phyloP scores from a whole-genome alignment of 2,329 filamentous ascomycete genomes.

The Trichoderma guizhouense region DNA sequence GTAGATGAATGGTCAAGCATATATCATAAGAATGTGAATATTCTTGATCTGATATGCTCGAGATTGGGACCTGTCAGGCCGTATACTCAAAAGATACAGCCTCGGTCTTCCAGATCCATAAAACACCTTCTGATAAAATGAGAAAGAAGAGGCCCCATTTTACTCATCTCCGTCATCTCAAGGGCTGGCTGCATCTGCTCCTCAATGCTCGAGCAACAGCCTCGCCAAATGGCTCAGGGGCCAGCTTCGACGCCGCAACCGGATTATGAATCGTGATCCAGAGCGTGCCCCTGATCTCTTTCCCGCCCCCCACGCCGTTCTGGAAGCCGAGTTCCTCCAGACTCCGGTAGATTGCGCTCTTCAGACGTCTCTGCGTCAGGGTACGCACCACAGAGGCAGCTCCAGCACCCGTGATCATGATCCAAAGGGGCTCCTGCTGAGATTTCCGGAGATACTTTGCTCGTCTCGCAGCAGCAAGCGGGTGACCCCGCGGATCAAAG shows the following conservation, averaged over 20 bases:
- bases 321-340: constrained; percentile 29
- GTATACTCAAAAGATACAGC: neutral
- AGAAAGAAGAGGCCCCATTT: neutral
- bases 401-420: constrained; percentile 25
- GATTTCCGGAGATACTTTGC: constrained; percentile 28
- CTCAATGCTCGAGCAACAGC: constrained; percentile 22
- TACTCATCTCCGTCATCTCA: neutral
- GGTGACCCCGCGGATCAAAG: constrained; percentile 34
- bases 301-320: constrained; percentile 10
- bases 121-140: too few species aligned
- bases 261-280: constrained; percentile 25
- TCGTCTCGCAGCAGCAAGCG: constrained; percentile 28
- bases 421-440: constrained; percentile 33
- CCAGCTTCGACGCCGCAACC: constrained; percentile 18
- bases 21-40: neutral
- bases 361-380: constrained; percentile 27
- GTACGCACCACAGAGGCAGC: constrained; percentile 27
- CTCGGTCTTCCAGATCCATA: neutral
- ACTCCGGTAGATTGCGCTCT: constrained; percentile 27
- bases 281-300: constrained; percentile 27
- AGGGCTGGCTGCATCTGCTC: constrained; percentile 8
- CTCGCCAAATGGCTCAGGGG: constrained; percentile 23
- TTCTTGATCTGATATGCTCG: neutral
- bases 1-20: neutral
- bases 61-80: neutral